Base-by-base conservation (phyloP, 257 asterid species). In the Rhazya stricta region DNA sequence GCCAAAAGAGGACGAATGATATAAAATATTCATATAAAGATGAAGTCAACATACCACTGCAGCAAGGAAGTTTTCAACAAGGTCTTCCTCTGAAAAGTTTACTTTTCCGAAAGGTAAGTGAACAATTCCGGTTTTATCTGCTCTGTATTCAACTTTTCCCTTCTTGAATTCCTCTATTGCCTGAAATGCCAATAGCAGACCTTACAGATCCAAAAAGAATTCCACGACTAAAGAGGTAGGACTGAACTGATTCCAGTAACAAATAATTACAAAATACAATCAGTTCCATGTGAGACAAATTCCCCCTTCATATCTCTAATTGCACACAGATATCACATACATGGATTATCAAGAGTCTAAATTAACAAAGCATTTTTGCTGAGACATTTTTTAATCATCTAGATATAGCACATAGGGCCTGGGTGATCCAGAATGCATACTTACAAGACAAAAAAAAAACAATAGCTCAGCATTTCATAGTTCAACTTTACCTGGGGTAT, bases 121-220 rank as follows among this genome's bases (percentile, higher is more conserved):
- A 62, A 94, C 99, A 34, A 94, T 94, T 85, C 99, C 99, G 34
- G 99, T 92, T 89, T 94, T 94, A 85, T 94, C 99, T 67, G 99
- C 99, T 81, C 99, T 89, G 76, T 76, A 92, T 81, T 94, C 99
- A 27, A 94, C 98, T 83, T 94, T 94, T 45, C 99, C 99, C 87
- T 92, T 88, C 95, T 94, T 94, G 84, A 94, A 94, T 76, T 94
- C 99, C 76, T 77, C 94, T 19, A 94, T 92, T 29, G 99, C 96
- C 99, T 94, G 88, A 83, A 83, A 58, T 25, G 54, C 36, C 37
- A 66, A 76, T 69, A 61, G 30, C 21, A 0, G n/a, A 77, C 4
- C 29, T 74, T 51, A 29, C 6, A 36, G 6, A 63, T 30, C 56
- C 1, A 4, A 65, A 32, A 21, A 73, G 74, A 63, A n/a, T 62